Conservation (phyloP, 345 rosid species). For the Chamaenerion angustifolium region DNA sequence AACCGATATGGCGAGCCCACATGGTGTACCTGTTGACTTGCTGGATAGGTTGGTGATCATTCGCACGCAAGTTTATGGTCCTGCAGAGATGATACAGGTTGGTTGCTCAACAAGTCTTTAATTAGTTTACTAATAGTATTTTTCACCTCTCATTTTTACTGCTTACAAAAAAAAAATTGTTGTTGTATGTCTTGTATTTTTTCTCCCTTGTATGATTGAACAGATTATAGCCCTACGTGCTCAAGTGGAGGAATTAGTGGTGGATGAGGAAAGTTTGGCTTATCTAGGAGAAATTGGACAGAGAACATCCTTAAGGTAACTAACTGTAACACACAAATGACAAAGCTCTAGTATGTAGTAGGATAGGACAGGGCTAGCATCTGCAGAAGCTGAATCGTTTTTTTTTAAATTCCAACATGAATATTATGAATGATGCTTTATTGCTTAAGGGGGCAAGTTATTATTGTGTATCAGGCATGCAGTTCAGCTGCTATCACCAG, state of each 20-base stretch:
- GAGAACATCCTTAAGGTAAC: slow-evolving; percentile 63
- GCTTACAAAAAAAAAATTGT: no score
- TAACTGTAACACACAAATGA: not conserved
- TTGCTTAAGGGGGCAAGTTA: no score
- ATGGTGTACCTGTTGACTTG: slow-evolving; percentile 93
- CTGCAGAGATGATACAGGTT: slow-evolving; percentile 96
- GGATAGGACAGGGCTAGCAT: no score
- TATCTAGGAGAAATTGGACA: slow-evolving; percentile 80
- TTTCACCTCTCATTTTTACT: not conserved
- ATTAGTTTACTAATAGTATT: not conserved
- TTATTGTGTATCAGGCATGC: slow-evolving; percentile 48
- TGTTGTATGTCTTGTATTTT: no score
- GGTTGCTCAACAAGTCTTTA: not conserved
- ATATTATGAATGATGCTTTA: no score
- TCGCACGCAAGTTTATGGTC: slow-evolving; percentile 74
- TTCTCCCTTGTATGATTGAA: slow-evolving; percentile 4
- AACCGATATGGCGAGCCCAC: slow-evolving; percentile 93
- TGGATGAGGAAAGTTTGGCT: slow-evolving; percentile 89
- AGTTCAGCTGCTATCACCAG: slow-evolving; percentile 85
- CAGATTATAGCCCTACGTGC: slow-evolving; percentile 97
- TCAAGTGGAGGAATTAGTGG: slow-evolving; percentile 75
- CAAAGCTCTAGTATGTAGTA: no score
- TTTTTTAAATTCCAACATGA: no score
- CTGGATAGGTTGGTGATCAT: slow-evolving; percentile 83
- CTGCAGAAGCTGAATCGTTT: no score